phyloP scores from a whole-genome alignment of 495 filamentous ascomycete species.

The Aspergillus indologenus region DNA sequence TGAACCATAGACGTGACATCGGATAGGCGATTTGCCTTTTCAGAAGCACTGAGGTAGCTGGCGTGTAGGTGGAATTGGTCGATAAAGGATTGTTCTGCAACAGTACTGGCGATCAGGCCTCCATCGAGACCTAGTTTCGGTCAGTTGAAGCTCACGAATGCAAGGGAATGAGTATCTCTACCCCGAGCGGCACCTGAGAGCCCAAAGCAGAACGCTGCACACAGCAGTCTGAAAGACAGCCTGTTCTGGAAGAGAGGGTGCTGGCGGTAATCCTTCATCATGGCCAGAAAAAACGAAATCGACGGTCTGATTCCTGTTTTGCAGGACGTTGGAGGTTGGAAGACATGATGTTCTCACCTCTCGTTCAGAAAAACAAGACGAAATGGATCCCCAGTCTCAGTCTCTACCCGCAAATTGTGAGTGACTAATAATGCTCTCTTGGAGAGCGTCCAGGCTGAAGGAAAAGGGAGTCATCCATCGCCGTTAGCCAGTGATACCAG shows the following conservation, averaged over 20 bases:
- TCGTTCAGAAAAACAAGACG: no score
- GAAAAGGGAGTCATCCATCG: background rate
- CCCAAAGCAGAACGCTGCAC: constrained; percentile 20
- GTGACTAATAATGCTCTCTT: background rate
- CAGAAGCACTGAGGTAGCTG: constrained; percentile 44
- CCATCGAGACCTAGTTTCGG: constrained; percentile 46
- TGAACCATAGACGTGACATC: constrained; percentile 66
- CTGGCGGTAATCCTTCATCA: background rate
- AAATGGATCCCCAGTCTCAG: no score
- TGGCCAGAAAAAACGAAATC: background rate
- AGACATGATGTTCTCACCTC: background rate
- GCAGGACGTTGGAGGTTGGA: background rate
- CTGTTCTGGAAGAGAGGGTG: background rate
- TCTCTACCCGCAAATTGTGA: background rate
- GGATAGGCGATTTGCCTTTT: constrained; percentile 50
- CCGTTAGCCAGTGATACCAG: background rate
- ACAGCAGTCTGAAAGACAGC: constrained; percentile 16
- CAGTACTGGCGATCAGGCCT: constrained; percentile 49
- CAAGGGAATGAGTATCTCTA: background rate
- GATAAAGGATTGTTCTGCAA: constrained; percentile 29
- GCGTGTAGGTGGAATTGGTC: constrained; percentile 15
- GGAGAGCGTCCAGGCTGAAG: background rate
- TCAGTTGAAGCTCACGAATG: background rate
- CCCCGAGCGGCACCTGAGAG: constrained; percentile 21
- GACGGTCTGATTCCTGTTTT: background rate